Base-by-base conservation (phyloP, 202 grass and related monocot species). In the Tripidium arundinaceum region DNA sequence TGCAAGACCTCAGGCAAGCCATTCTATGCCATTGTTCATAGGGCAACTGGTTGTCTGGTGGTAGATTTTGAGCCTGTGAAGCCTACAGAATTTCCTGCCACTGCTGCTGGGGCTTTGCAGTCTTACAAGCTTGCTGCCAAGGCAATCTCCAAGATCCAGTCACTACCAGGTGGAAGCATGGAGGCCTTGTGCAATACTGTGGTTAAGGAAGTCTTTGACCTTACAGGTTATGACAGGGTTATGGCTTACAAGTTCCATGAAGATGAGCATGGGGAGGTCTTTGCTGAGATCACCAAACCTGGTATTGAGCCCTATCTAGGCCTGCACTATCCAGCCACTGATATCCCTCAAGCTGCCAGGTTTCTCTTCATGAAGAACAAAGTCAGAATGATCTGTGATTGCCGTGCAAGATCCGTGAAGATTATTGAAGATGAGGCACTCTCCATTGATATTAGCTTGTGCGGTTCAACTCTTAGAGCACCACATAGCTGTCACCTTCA, bases 281-380 rank as follows among this genome's bases (percentile, higher is more conserved):
- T 86, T 40, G 49, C 92, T 8, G 95, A 98, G 90, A 79, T 93
- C 76, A 91, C 92, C 34, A 98, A 94, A 75, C 90, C 90, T 31
- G 95, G 92, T 50, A 89, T 98, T 33, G 90, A 98, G 16, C 95
- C 95, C 58, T 98, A 94, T 83, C 82, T 89, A 27, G 95, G 92
- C 42, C 84, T 98, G 68, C 95, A 94, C 72, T 98, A 98, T 79
- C 95, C 95, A 2, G 95, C 95, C 4, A 94, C 95, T 11, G 95
- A 98, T 75, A 94, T 98, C 16, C 95, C 95, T 74, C 95, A 98
- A 75, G 95, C 92, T 41, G 90, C 95, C 3, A 83, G 95, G 29
- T 98, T 98, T 74, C 92, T 94, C 59, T 98, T 98, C 79, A 93
- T 98, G 90, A 98, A 98, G 77, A 94, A 87, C 80, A 98, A 94